phyloP scores from a whole-genome alignment of 176 grass and related monocot species.

The Elaeis guineensis region DNA sequence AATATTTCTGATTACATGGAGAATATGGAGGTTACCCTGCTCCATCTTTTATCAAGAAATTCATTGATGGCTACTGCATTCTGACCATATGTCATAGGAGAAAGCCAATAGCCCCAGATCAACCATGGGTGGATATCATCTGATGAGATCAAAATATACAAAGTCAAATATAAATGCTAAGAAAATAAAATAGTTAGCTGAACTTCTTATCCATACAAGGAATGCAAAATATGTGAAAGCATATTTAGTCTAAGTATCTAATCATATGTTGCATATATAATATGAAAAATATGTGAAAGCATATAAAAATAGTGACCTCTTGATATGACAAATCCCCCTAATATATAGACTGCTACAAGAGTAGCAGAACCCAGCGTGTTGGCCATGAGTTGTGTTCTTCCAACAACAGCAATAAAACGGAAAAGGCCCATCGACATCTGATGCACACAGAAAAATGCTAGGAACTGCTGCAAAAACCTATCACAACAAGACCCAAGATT shows the following conservation, averaged over 20 bases:
- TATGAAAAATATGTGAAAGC: background rate
- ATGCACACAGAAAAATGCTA: conserved; percentile 69
- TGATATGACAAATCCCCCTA: conserved; percentile 80
- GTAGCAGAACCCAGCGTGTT: conserved; percentile 55
- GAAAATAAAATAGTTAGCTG: conserved; percentile 18
- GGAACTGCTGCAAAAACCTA: conserved; percentile 79
- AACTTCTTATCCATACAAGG: background rate
- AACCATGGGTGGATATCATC: conserved; percentile 57
- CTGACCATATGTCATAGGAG: conserved; percentile 60
- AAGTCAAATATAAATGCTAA: no score
- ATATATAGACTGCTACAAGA: conserved; percentile 56
- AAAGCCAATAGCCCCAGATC: conserved; percentile 56
- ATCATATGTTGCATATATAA: no score
- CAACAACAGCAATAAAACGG: conserved; percentile 65
- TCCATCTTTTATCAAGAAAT: conserved; percentile 77
- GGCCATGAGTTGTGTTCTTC: conserved; percentile 84
- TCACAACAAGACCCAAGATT: conserved; percentile 12
- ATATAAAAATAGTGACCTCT: conserved; percentile 45
- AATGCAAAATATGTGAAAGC: background rate
- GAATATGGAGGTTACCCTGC: conserved; percentile 41
- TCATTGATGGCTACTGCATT: conserved; percentile 54
- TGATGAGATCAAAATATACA: conserved; percentile 11
- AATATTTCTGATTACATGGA: background rate
- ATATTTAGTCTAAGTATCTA: conserved; percentile 13
- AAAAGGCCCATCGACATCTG: conserved; percentile 89